Evolutionary conservation across 352 stramenopile species (phyloP), one percentile per base, ranked within the genome.

Genomic region (Phytophthora pinifolia): DNA sequence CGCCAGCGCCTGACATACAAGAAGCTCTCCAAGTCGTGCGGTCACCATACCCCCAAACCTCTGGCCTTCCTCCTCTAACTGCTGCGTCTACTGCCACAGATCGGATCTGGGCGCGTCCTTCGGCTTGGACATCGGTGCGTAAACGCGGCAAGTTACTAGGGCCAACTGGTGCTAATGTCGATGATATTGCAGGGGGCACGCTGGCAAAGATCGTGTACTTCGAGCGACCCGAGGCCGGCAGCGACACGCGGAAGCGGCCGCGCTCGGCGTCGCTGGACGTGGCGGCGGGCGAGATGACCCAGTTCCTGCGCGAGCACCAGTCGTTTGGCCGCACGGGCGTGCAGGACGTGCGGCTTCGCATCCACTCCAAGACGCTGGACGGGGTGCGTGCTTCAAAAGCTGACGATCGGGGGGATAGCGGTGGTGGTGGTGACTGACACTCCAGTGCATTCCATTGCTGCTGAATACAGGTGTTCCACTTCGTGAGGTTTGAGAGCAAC

Each of bases 151-250:
- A 27, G 0, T 27, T 27, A 2, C 4, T 27, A 6, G 6, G 22
- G 22, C 22, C 22, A 27, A 27, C 22, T 27, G 22, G 15, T 33
- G 22, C 9, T 34, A 22, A 18, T 51, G 46, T 27, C 3, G 25
- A 32, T 45, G 14, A 4, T 62, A 30, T 36, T 10, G 66, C 83
- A 80, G 90, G 94, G 14, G 94, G 94, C 0, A 97, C 93, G 31
- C 73, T 98, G 46, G 88, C 82, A 20, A 98, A 98, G 74, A 96
- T 98, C 56, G 93, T 98, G 45, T 98, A 97, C 69, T 98, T 98
- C 55, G 90, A 98, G 58, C 86, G 91, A 27, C 65, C 70, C 37
- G 72, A 85, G 14, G 29, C 52, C 0, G 57, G 46, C 10, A 75
- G 71, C 18, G 65, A 78, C 30, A 79, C 62, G 38, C 71, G 75